These are phyloP conservation scores for Claviceps quebecensis DNA, from an alignment of 2,329 filamentous ascomycete genomes.

Conservation along the genomic window DNA sequence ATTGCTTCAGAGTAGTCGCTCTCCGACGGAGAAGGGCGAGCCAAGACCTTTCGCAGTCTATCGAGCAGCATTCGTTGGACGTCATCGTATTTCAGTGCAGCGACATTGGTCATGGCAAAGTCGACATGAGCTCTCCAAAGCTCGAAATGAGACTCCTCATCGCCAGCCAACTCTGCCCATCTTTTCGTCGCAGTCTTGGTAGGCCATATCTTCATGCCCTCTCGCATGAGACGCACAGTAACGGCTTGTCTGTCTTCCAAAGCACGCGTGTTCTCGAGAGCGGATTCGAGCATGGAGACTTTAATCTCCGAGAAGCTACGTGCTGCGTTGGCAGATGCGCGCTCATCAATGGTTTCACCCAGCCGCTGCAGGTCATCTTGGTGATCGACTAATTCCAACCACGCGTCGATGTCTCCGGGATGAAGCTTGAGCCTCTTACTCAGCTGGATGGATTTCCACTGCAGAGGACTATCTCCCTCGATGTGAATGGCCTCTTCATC, in stretches of 20 bases:
- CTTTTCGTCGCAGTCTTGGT: slow-evolving; percentile 41
- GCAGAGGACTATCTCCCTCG: slow-evolving; percentile 30
- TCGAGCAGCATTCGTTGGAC: slow-evolving; percentile 45
- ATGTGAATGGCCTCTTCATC: slow-evolving; percentile 20
- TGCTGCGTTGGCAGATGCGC: slow-evolving; percentile 43
- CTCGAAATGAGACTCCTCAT: slow-evolving; percentile 25
- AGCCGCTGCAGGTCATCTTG: slow-evolving; percentile 54
- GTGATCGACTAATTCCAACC: slow-evolving; percentile 66
- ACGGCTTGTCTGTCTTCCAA: slow-evolving; percentile 42
- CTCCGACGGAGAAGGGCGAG: slow-evolving; percentile 3
- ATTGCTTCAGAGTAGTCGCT: slow-evolving; percentile 24
- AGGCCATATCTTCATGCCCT: slow-evolving; percentile 65
- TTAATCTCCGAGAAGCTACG: slow-evolving; percentile 66
- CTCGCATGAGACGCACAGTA: slow-evolving; percentile 54
- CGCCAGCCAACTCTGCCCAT: slow-evolving; percentile 42
- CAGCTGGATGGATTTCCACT: slow-evolving; percentile 45
- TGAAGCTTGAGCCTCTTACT: slow-evolving; percentile 47
- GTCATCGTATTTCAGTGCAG: slow-evolving; percentile 53
- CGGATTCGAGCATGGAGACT: slow-evolving; percentile 65
- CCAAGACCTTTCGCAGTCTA: slow-evolving; percentile 24
- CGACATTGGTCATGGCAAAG: slow-evolving; percentile 55
- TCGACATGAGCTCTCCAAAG: slow-evolving; percentile 65
- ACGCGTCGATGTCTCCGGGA: slow-evolving; percentile 54
- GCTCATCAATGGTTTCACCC: slow-evolving; percentile 28
- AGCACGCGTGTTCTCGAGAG: slow-evolving; percentile 41